Conservation (phyloP, 2,329 filamentous ascomycete species). For the Xylariaceae sp. region DNA sequence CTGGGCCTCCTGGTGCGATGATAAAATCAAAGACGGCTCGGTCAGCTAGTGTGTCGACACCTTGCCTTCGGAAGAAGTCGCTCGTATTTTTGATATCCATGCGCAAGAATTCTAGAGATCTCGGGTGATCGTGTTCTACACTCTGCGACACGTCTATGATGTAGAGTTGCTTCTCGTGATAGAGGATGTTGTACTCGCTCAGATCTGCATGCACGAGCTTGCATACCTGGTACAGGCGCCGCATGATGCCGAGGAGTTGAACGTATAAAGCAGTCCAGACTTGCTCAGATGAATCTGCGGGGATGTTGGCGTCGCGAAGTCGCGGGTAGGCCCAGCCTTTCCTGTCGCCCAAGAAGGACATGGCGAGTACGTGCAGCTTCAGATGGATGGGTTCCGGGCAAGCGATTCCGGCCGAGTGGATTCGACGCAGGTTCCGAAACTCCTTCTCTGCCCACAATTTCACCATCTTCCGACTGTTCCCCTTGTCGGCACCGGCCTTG, state of each 20-base stretch:
- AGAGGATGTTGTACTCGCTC: constrained; percentile 97
- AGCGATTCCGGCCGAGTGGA: constrained; percentile 79
- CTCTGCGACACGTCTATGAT: constrained; percentile 98
- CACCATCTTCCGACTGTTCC: constrained; percentile 94
- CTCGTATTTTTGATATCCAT: constrained; percentile 98
- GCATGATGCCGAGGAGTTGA: constrained; percentile 83
- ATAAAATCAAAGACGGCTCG: constrained; percentile 81
- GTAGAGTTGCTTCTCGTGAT: constrained; percentile 75
- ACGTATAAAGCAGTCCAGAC: constrained; percentile 78
- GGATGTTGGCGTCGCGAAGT: constrained; percentile 77
- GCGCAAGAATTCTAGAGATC: constrained; percentile 85
- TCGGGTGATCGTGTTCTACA: constrained; percentile 93
- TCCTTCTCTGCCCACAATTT: constrained; percentile 99
- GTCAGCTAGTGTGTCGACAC: constrained; percentile 76
- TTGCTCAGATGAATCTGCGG: constrained; percentile 61
- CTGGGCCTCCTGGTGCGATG: constrained; percentile 55
- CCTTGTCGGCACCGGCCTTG: constrained; percentile 85
- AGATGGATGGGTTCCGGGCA: constrained; percentile 86
- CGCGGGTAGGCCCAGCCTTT: constrained; percentile 86
- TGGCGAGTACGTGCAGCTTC: constrained; percentile 90
- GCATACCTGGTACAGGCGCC: constrained; percentile 88
- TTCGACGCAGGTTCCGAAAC: constrained; percentile 84
- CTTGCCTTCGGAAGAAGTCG: constrained; percentile 85
- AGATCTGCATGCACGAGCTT: constrained; percentile 91
- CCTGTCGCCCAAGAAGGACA: constrained; percentile 85